Evolutionary conservation across 2,329 filamentous ascomycete species (phyloP), one percentile per base, ranked within the genome.

Genomic region (Dactylellina sp.): DNA sequence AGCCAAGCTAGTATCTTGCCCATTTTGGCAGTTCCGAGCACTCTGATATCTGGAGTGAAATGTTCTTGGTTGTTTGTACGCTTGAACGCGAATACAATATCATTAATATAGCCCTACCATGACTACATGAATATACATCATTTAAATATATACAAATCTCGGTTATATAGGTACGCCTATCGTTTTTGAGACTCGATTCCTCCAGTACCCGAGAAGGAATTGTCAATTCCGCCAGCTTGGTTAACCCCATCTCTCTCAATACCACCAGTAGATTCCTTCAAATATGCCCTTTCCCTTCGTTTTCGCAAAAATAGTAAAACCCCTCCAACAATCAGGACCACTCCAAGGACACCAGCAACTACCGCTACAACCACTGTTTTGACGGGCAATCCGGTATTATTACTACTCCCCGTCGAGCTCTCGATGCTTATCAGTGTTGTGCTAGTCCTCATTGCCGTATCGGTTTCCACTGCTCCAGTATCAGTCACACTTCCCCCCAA

Each of bases 301-400:
- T 20, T 24, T 12, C 32, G 28, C 7, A 50, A 18, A 20, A 18
- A 28, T 9, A 62, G 22, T 6, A 40, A 28, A n/a, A 53, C 35
- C n/a, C 44, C 44, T 6, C 52, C 11, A 11, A 42, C 20, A 14
- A 62, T 9, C 1, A 50, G 22, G 9, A 28, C 14, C 4, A 42
- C 28, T 11, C 5, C 59, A 14, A 3, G 35, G 12, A 52, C n/a
- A 12, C 44, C 59, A n/a, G 25, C 59, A 1, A 32, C 59, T 1
- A 62, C 3, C 20, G 44, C 59, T 11, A 62, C 59, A 62, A 62
- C 50, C 59, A 52, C 50, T 7, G 59, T 46, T 37, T 44, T 44
- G n/a, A 40, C 50, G 1, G 59, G 52, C 20, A 62, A 3, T 20
- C 59, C 46, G 7, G n/a, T 28, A 32, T 18, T 62, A 20, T 22